Base-by-base conservation (phyloP, 148 eudicot genomes). In the Silene uniflora region DNA sequence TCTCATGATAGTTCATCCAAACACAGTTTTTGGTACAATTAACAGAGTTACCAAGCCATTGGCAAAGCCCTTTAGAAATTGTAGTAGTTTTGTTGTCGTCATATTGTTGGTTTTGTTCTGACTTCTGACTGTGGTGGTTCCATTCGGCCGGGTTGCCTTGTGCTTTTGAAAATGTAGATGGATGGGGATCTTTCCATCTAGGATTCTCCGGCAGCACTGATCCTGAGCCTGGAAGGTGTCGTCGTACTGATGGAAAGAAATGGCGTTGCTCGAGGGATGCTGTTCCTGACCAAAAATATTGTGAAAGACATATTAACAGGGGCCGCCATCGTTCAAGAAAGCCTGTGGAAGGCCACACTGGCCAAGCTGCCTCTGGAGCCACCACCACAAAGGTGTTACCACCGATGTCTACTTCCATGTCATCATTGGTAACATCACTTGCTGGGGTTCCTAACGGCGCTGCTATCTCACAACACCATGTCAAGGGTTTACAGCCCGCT, bases 291-390 rank as follows among this genome's bases (percentile, higher is more conserved):
- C 92, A 90, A 78, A 92, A 92, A 76, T 92, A 92, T 81, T 92
- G 97, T 81, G 97, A 92, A 80, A 84, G 92, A 80, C 97, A 92
- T 84, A 88, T 90, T n/a, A 92, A 90, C 76, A 82, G 95, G 67
- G 92, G 95, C 87, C 97, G 97, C 70, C 94, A 92, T 81, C 97
- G 97, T 92, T 92, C 97, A 92, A 92, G 97, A 92, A 92, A 92
- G 97, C 97, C 82, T 88, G 97, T 92, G 97, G 87, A 84, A 84
- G 85, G 83, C 87, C 87, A 79, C 25, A 71, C 74, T 67, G 84
- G 93, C 98, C 96, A 90, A 80, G 89, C 86, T 69, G 81, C 86
- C 81, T 71, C 90, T 81, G 91, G 84, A 69, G 76, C 90, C 84
- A 75, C 87, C 67, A 77, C 80, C 76, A 65, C 87, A 0, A 88